phyloP scores from a whole-genome alignment of 495 filamentous ascomycete genomes.

The Oleoguttula mirabilis region DNA sequence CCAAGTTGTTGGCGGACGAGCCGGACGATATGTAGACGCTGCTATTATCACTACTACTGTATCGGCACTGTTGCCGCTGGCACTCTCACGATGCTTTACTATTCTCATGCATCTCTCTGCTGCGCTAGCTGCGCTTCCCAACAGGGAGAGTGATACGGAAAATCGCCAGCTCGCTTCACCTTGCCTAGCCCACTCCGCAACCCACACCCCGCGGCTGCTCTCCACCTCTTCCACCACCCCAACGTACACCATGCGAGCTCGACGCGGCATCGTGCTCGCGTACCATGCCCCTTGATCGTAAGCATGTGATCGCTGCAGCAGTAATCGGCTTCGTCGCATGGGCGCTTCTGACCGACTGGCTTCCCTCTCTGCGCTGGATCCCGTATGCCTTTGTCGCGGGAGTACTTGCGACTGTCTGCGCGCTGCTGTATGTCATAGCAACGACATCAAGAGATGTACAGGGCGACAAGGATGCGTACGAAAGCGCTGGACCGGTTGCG shows the following conservation, averaged over 20 bases:
- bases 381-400: constrained; percentile 69
- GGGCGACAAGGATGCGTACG: constrained; percentile 25
- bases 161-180: too few relatives aligned
- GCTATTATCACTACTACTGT: neutral
- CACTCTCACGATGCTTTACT: too few relatives aligned
- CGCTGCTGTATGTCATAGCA: constrained; percentile 45
- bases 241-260: constrained; percentile 8
- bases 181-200: too few relatives aligned
- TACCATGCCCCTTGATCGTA: constrained; percentile 67
- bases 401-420: constrained; percentile 39
- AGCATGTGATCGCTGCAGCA: constrained; percentile 59
- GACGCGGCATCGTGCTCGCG: constrained; percentile 7
- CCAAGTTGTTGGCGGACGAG: constrained; percentile 69
- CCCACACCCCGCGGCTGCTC: too few relatives aligned
- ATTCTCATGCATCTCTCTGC: too few relatives aligned
- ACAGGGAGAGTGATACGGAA: too few relatives aligned
- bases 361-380: constrained; percentile 65
- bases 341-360: constrained; percentile 69
- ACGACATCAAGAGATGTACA: constrained; percentile 46
- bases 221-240: too few relatives aligned
- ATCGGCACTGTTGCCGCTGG: too few relatives aligned
- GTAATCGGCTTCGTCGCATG: constrained; percentile 69
- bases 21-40: constrained; percentile 10
- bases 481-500: constrained; percentile 31
- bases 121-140: too few relatives aligned